A percentile compares a stretch with the other conserved stretches of the same genome.
These are phyloP conservation scores for Capronia epimyces DNA, from an alignment of 2,329 filamentous ascomycete genomes.

Conservation along the genomic window DNA sequence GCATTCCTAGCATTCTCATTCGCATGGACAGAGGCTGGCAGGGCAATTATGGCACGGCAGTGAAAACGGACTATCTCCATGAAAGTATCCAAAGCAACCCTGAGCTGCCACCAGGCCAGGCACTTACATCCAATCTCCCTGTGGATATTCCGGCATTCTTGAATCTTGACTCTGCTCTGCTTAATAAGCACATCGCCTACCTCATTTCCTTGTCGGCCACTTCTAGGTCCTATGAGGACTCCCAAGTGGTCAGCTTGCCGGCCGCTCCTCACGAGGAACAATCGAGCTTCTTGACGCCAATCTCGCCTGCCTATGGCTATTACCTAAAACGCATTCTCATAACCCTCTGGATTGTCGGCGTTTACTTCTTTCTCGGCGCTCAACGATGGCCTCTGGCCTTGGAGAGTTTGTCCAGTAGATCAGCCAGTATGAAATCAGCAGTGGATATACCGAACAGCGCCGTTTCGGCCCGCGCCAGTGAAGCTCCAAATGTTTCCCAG, in stretches of 20 bases:
- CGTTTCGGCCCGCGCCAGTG: background rate
- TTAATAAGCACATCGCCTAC: slow-evolving; percentile 45
- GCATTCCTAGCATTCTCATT: slow-evolving; percentile 42
- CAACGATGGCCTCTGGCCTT: slow-evolving; percentile 10
- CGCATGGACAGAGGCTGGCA: slow-evolving; percentile 42
- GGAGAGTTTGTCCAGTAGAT: background rate
- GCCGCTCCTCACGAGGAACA: background rate
- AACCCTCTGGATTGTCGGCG: slow-evolving; percentile 9
- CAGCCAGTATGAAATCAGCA: background rate
- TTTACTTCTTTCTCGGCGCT: slow-evolving; percentile 13
- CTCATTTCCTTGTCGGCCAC: slow-evolving; percentile 27
- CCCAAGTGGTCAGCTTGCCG: background rate
- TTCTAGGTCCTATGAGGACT: background rate
- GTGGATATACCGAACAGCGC: background rate
- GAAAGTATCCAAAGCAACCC: slow-evolving; percentile 37
- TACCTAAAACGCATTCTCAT: slow-evolving; percentile 9
- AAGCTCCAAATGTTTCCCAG: background rate
- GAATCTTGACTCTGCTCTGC: slow-evolving; percentile 42
- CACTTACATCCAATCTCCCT: slow-evolving; percentile 35
- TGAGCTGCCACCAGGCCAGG: background rate
- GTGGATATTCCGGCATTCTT: slow-evolving; percentile 46
- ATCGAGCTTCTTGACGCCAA: background rate
- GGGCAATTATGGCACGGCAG: slow-evolving; percentile 16
- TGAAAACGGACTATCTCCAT: slow-evolving; percentile 36
- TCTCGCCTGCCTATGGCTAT: background rate